These are phyloP conservation scores for Pestalotiopsis sp. DNA, from an alignment of 2,329 filamentous ascomycete genomes.

Conservation along the genomic window DNA sequence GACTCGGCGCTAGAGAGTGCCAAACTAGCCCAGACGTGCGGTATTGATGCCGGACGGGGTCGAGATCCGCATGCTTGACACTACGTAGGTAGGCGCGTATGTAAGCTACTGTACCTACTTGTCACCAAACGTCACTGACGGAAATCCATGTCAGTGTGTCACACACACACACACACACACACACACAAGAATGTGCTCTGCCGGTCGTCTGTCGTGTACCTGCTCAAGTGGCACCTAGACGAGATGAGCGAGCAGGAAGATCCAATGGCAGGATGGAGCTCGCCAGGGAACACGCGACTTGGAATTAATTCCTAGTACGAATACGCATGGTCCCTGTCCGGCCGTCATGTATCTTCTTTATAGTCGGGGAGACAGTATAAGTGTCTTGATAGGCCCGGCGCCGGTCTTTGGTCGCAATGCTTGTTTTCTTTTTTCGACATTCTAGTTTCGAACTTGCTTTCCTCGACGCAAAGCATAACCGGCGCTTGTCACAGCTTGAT, in stretches of 20 bases:
- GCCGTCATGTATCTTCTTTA: background rate
- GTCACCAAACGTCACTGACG: background rate
- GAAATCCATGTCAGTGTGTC: background rate
- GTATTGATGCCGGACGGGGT: background rate
- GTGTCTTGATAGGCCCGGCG: background rate
- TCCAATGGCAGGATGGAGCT: background rate
- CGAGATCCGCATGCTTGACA: background rate
- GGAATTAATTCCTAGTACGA: background rate
- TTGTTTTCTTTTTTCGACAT: background rate
- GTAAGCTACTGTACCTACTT: background rate
- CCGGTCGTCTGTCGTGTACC: background rate
- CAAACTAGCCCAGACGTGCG: background rate
- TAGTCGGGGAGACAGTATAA: background rate
- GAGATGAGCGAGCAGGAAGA: background rate
- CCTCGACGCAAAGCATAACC: background rate
- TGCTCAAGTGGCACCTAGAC: background rate
- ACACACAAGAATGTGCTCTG: background rate
- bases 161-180: background rate
- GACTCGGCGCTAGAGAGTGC: background rate
- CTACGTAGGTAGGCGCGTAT: background rate
- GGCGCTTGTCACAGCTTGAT: background rate
- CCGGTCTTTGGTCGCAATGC: background rate
- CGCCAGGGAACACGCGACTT: background rate
- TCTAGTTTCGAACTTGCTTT: slow-evolving; percentile 1
- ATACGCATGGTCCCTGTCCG: background rate